Percentiles rank a stretch among this genome's conserved stretches.
Conservation (phyloP, 805 yeast species). For the Candida takata region DNA sequence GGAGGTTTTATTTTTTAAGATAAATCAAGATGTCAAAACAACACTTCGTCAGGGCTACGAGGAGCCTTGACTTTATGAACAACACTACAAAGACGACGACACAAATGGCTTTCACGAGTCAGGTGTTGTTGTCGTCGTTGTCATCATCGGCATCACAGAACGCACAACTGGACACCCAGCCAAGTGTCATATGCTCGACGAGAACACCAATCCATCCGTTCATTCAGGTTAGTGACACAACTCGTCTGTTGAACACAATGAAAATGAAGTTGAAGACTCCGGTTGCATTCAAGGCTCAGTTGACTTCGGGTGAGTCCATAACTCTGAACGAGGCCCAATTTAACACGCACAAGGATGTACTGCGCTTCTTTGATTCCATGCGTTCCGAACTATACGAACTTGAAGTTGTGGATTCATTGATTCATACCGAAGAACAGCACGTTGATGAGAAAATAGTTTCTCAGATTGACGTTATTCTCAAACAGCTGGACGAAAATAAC, state of each 20-base stretch:
- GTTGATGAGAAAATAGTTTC: background rate
- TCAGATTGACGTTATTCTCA: background rate
- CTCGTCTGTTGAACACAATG: constrained; percentile 2
- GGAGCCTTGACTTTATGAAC: constrained; percentile 11
- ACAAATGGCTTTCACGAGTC: constrained; percentile 1
- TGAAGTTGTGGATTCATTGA: background rate
- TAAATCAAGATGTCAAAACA: background rate
- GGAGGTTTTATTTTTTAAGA: too few species aligned
- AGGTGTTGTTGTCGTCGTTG: background rate
- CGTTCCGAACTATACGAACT: constrained; percentile 2
- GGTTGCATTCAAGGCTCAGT: constrained; percentile 1
- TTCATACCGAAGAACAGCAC: background rate
- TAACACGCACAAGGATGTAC: constrained; percentile 1
- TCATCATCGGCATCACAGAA: too few species aligned
- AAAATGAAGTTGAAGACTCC: constrained; percentile 2
- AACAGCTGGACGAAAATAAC: background rate
- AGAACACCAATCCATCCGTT: constrained; percentile 10
- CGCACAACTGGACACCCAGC: background rate
- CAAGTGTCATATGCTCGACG: constrained; percentile 1
- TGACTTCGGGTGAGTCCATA: constrained; percentile 1
- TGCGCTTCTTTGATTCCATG: constrained; percentile 3
- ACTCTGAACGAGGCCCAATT: constrained; percentile 1
- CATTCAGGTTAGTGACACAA: constrained; percentile 2
- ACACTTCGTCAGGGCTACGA: constrained; percentile 9
- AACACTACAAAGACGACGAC: constrained; percentile 10